Base-by-base conservation (phyloP, 768 basidiomycete species). In the Leccinum broughii region DNA sequence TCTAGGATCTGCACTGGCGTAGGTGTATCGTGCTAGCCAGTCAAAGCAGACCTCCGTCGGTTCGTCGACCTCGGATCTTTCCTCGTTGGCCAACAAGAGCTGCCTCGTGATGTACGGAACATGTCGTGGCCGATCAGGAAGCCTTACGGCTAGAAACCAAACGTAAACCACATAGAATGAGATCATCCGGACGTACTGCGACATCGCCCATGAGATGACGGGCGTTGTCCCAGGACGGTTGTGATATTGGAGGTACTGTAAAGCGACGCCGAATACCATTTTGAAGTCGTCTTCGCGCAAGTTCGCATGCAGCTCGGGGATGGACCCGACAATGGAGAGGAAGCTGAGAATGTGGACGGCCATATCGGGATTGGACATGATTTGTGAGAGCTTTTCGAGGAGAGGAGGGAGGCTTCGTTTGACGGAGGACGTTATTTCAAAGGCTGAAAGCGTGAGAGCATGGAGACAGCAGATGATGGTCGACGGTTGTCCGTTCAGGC, bases 31-130 rank as follows among this genome's bases (percentile, higher is more conserved):
- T 10, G 93, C 90, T 17, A 99, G 81, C 94, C 95, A 98, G 72
- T 99, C 97, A 69, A 98, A 95, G 75, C 93, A 96, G 37, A 98
- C 96, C 70, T 98, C 93, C 0, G 95, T 92, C 28, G 89, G 88
- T 61, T 92, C 93, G 72, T 98, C 97, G 6, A 95, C 78, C 44
- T 84, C 81, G 2, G 77, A 76, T 56, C 83, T 84, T 14, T 84
- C 87, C 61, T 91, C 89, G 75, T 94, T 94, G 14, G 93, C 94
- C 26, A 94, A 79, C 9, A 95, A 78, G 1, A 99, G 82, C 64
- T 94, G 90, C 9, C 90, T 83, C 1, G 90, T 89, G 71, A 99
- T 94, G 75, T 89, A 94, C 30, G 86, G 83, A 30, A 98, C 83
- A 69, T 96, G 88, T 32, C 82, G 81, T 0, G 88, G 87, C 14